Percentiles rank a stretch among this genome's conserved stretches.
phyloP scores from a whole-genome alignment of 768 basidiomycete species.

The Strobilomyces confusus region DNA sequence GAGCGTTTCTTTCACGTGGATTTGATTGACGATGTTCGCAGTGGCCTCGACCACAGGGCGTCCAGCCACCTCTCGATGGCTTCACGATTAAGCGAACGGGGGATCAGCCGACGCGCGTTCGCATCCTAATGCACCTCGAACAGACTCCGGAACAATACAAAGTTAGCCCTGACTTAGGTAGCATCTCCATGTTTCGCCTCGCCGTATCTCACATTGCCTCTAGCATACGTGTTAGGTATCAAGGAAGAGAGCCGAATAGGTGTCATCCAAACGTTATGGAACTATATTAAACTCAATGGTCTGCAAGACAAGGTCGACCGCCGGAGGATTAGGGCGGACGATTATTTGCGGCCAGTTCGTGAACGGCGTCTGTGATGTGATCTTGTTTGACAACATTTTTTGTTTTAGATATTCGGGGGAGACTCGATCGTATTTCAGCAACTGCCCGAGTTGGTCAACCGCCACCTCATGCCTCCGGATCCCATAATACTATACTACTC shows the following conservation, averaged over 20 bases:
- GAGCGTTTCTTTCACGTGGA: background rate
- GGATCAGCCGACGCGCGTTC: slow-evolving; percentile 69
- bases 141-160: slow-evolving; percentile 87
- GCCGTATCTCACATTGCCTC: slow-evolving; percentile 1
- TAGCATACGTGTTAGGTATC: slow-evolving; percentile 66
- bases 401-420: slow-evolving; percentile 59
- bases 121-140: slow-evolving; percentile 82
- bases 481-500: slow-evolving; percentile 79
- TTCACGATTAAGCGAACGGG: slow-evolving; percentile 83
- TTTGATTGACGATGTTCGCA: slow-evolving; percentile 21
- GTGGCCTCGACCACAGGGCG: slow-evolving; percentile 61
- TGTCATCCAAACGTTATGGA: slow-evolving; percentile 83
- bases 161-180: slow-evolving; percentile 72
- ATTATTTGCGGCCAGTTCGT: slow-evolving; percentile 58
- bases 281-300: slow-evolving; percentile 81
- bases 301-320: slow-evolving; percentile 82
- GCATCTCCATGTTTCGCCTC: background rate
- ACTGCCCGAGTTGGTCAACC: slow-evolving; percentile 81
- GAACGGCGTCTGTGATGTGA: background rate
- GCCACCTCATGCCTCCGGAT: slow-evolving; percentile 70
- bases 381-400: background rate
- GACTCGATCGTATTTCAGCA: slow-evolving; percentile 74
- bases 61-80: slow-evolving; percentile 69
- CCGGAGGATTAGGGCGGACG: slow-evolving; percentile 65
- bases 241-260: slow-evolving; percentile 83